Base-by-base conservation (phyloP, 108 stramenopile genomes). In the Licmophora abbreviata region DNA sequence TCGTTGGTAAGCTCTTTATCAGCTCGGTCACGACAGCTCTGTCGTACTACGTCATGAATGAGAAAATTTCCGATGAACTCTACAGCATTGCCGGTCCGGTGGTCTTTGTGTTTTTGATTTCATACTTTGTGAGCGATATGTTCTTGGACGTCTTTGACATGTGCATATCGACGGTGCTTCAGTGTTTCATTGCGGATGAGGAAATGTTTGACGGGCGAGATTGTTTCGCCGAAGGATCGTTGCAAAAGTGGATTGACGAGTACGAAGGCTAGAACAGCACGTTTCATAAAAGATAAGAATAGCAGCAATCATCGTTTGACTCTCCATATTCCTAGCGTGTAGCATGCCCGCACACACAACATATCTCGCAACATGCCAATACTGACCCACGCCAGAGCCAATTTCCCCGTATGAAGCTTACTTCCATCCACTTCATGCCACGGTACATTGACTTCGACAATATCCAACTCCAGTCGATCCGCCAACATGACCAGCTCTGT, bases 101-200 rank as follows among this genome's bases (percentile, higher is more conserved):
- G 9, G 33, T 83, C 31, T 45, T 90, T 27, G 74, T 87, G 23
- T 85, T 85, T 22, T 20, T 73, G 12, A 59, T 74, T 41, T 52
- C 79, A 7, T 88, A 68, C 55, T 74, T 77, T 54, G 56, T 72
- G 10, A 63, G 68, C 15, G 68, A 69, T 35, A 79, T 84, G 68
- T 92, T 86, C 59, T 59, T 81, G 61, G 64, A 68, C 47, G 69
- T 86, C 33, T 92, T 76, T 61, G 88, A 79, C 51, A 90, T 92
- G 77, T 67, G 58, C 25, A 95, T 92, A 37, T 59, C 74, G 27
- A 81, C 87, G 1, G 71, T 95, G 8, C 59, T 95, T 22, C 87
- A 88, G 61, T 95, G 90, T 51, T 90, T 88, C 48, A 64, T 92
- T 33, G 85, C 86, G 10, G 94, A 95, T 53, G 90, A 95, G 56